Percentiles rank a stretch among this genome's conserved stretches.
Conservation (phyloP, 768 basidiomycete genomes). For the Termitomyces sp. region DNA sequence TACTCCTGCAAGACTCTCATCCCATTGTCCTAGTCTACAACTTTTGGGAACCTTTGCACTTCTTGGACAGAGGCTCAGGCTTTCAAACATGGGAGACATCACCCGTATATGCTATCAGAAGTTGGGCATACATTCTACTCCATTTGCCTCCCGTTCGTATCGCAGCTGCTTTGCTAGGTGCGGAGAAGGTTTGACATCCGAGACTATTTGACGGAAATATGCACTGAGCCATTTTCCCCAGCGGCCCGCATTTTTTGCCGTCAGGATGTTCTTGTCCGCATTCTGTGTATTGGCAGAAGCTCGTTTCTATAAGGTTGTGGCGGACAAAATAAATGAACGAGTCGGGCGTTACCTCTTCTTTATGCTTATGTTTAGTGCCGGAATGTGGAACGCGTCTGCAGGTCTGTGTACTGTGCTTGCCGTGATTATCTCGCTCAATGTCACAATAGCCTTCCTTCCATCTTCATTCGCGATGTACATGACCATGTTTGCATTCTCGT, state of each 20-base stretch:
- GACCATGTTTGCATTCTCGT: constrained; percentile 72
- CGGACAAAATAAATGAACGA: constrained; percentile 77
- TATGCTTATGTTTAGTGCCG: constrained; percentile 77
- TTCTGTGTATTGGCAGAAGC: constrained; percentile 75
- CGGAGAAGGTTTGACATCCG: constrained; percentile 61
- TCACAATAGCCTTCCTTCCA: constrained; percentile 74
- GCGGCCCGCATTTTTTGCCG: constrained; percentile 86
- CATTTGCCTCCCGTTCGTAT: constrained; percentile 68
- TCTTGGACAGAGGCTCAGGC: constrained; percentile 76
- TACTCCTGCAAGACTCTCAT: neutral
- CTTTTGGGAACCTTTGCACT: constrained; percentile 98
- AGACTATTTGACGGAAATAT: neutral
- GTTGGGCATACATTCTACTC: constrained; percentile 88
- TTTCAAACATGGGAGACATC: constrained; percentile 99
- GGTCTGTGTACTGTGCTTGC: constrained; percentile 40
- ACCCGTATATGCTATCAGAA: constrained; percentile 85
- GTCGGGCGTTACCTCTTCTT: constrained; percentile 94
- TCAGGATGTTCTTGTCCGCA: constrained; percentile 75
- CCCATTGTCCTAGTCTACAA: constrained; percentile 71
- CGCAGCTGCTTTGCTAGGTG: constrained; percentile 43
- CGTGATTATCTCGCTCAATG: neutral
- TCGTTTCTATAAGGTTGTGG: constrained; percentile 75
- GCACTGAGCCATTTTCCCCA: constrained; percentile 26
- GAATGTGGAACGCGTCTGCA: constrained; percentile 91
- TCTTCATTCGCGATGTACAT: constrained; percentile 96